Conservation (phyloP, 306 rosid species). For the Malus domestica region DNA sequence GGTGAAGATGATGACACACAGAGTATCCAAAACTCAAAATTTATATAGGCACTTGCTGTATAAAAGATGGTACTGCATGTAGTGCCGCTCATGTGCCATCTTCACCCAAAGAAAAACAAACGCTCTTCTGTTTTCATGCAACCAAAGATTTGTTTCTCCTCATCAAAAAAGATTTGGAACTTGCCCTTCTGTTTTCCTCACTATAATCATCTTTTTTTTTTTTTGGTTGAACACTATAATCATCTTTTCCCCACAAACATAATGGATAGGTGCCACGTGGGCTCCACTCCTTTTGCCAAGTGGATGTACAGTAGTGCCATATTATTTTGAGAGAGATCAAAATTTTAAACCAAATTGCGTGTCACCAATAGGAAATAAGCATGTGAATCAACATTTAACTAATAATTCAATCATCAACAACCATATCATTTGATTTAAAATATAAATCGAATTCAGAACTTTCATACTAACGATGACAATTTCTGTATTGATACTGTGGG, state of each 20-base stretch:
- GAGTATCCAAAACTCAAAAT: not conserved
- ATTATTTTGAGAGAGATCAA: not conserved
- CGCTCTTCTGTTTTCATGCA: not conserved
- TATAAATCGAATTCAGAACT: too few species aligned
- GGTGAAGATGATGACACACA: slow-evolving; percentile 2
- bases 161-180: not conserved
- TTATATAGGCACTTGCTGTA: slow-evolving; percentile 6
- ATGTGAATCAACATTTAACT: too few species aligned
- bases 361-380: too few species aligned
- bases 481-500: not conserved
- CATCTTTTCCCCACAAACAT: slow-evolving; percentile 4
- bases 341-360: too few species aligned
- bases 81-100: slow-evolving; percentile 33
- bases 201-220: not conserved
- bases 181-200: not conserved
- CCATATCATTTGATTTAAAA: too few species aligned
- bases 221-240: not conserved
- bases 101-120: not conserved
- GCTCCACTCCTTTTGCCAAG: slow-evolving; percentile 18
- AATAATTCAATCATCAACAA: too few species aligned
- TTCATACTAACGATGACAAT: not conserved
- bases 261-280: slow-evolving; percentile 32
- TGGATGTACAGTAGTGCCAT: slow-evolving; percentile 16
- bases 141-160: slow-evolving; percentile 1
- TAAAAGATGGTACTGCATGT: slow-evolving; percentile 15